phyloP scores from a whole-genome alignment of 1,139 yeast genomes.

The Pichia sp. region DNA sequence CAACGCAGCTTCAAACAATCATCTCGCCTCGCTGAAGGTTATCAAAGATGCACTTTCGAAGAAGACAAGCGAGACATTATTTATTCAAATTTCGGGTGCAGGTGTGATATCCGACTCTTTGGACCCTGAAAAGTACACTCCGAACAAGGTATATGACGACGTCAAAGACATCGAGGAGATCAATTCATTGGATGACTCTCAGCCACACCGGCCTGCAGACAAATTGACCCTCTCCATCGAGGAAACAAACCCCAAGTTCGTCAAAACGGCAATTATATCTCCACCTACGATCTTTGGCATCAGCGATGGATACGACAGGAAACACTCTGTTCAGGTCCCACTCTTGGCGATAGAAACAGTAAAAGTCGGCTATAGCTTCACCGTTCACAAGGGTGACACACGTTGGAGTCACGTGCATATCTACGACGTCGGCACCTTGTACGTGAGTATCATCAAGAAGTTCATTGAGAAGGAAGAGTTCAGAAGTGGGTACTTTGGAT shows the following conservation, averaged over 20 bases:
- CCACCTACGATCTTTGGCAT: constrained; percentile 8
- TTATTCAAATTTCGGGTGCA: constrained; percentile 6
- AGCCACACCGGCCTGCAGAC: constrained; percentile 8
- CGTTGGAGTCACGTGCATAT: constrained; percentile 8
- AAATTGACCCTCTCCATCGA: constrained; percentile 7
- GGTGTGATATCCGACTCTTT: constrained; percentile 3
- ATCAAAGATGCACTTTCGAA: constrained; percentile 2
- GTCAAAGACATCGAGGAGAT: constrained; percentile 8
- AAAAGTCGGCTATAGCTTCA: constrained; percentile 2
- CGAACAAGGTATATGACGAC: constrained; percentile 5
- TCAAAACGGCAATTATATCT: constrained; percentile 5
- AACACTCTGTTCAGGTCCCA: constrained; percentile 5
- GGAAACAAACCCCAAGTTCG: background rate
- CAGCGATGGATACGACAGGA: constrained; percentile 1
- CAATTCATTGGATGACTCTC: constrained; percentile 4
- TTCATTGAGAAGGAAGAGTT: background rate
- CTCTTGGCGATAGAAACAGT: background rate
- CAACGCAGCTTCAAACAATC: constrained; percentile 7
- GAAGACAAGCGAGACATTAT: constrained; percentile 3
- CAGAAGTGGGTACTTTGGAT: constrained; percentile 3
- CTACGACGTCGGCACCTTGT: constrained; percentile 5
- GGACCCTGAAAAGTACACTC: constrained; percentile 3
- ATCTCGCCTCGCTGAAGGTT: background rate
- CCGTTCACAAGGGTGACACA: constrained; percentile 7
- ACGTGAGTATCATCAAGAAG: background rate